Base-by-base conservation (phyloP, 2,329 filamentous ascomycete genomes). In the Thelonectria blattea region DNA sequence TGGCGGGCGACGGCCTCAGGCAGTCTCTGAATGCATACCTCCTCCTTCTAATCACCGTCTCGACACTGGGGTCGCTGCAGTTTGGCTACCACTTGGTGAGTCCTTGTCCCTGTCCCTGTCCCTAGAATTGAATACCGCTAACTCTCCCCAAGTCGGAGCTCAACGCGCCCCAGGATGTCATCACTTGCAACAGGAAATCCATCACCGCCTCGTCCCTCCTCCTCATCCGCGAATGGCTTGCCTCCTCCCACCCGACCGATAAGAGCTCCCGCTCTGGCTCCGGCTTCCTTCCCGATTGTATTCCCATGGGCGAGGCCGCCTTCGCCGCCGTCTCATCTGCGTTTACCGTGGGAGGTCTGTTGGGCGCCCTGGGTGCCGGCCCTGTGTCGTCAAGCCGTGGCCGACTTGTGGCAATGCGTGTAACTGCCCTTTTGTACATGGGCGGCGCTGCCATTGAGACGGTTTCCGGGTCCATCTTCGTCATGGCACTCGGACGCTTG, bases 11-110 rank as follows among this genome's bases (percentile, higher is more conserved):
- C 14, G 64, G 67, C 64, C 47, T 75, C 34, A 65, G 66, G 61
- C 65, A 67, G 43, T 68, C 72, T 57, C 64, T 80, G 54, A 74
- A 74, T 37, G 81, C 86, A 5, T 96, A 92, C 76, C 86, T 98
- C 69, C 73, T 95, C 71, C 86, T 92, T 72, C 79, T 95, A 48
- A 85, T 98, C 56, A 78, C 88, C 61, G 82, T 93, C 60, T 87
- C 91, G 45, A 96, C 93, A 0, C 79, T 97, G 17, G 95, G 94
- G 1, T 92, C 95, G 2, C 84, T 98, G 46, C 92, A 97, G 71
- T 99, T 97, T 74, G 95, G 95, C 64, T 97, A 92, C 77, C 94
- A 98, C 77, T 78, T 98, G 74, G 93, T 95, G 84, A 72, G 79
- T 56, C n/a, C 12, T 9, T 24, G 9, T 32, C 22, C n/a, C n/a